Base-by-base conservation (phyloP, 2,329 filamentous ascomycete species). In the Cladobotryum protrusum region DNA sequence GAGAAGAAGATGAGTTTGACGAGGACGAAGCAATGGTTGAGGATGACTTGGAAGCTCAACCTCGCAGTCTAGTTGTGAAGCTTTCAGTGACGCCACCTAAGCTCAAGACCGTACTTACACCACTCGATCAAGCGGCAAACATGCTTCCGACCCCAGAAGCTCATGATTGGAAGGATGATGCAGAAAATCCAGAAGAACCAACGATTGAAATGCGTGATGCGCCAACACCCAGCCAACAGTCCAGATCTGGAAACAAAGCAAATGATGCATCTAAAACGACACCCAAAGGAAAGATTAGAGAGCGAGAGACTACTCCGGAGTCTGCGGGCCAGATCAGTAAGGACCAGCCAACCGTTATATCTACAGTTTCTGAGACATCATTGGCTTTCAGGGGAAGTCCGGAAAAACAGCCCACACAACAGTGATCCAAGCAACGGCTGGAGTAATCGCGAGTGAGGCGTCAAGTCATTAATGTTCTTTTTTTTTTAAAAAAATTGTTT, bases 41-140 rank as follows among this genome's bases (percentile, higher is more conserved):
- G 36, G 78, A 78, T 18, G 74, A 78, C 43, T 59, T 76, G 40
- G 67, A 73, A 1, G 73, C 75, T 35, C 68, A 71, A 17, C 67
- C 66, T 53, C 74, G 75, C 58, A 88, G 82, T 57, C 75, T 92
- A 37, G 77, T 96, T 45, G 85, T 96, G 50, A 91, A 87, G 64
- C 74, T 96, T 13, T 75, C 77, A 6, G 67, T 83, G 18, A 73
- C 73, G 37, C 59, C 66, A 57, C 73, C 61, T 43, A 72, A 56
- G 56, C 70, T 67, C 49, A 63, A 58, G 48, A 66, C 58, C 15
- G 65, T 60, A 4, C 50, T 71, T 29, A 49, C 53, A 11, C 56
- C 62, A 0, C 57, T 52, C 37, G 47, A 50, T 34, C 58, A 58
- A 52, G 58, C 51, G 8, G 51, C 53, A 32, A 59, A 60, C 47